Conservation (phyloP, 148 eudicot species). For the Nepenthes gracilis region DNA sequence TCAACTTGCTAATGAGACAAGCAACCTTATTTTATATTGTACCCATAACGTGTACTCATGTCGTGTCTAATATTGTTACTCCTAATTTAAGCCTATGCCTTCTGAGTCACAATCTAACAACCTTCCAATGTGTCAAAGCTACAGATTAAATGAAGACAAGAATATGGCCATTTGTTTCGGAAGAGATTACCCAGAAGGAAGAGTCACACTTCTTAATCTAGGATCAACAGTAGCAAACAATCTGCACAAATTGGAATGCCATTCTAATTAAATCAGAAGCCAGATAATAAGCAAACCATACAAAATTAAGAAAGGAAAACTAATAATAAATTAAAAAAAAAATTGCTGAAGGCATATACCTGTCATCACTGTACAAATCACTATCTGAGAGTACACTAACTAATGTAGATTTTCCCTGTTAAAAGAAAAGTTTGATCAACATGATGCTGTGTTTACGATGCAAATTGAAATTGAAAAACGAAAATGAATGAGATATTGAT, state of each 20-base stretch:
- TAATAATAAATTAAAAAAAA: background rate
- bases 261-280: background rate
- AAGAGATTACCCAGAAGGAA: constrained; percentile 77
- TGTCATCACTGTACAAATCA: constrained; percentile 60
- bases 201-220: constrained; percentile 62
- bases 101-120: too few species aligned
- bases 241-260: constrained; percentile 29
- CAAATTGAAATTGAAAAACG: constrained; percentile 3
- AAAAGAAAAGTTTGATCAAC: constrained; percentile 9
- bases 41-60: too few species aligned
- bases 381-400: constrained; percentile 64
- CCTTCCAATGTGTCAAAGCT: too few species aligned
- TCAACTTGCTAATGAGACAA: too few species aligned
- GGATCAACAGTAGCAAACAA: constrained; percentile 97
- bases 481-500: constrained; percentile 4
- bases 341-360: constrained; percentile 24
- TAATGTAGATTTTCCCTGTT: constrained; percentile 94
- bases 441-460: background rate
- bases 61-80: too few species aligned
- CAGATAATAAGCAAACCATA: background rate
- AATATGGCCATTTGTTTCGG: background rate
- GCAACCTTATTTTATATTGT: too few species aligned
- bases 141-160: background rate
- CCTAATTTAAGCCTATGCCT: too few species aligned
- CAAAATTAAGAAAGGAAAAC: background rate